Evolutionary conservation across 2,329 filamentous ascomycete genomes (phyloP).

Genomic region (Fusarium nisikadoi): DNA sequence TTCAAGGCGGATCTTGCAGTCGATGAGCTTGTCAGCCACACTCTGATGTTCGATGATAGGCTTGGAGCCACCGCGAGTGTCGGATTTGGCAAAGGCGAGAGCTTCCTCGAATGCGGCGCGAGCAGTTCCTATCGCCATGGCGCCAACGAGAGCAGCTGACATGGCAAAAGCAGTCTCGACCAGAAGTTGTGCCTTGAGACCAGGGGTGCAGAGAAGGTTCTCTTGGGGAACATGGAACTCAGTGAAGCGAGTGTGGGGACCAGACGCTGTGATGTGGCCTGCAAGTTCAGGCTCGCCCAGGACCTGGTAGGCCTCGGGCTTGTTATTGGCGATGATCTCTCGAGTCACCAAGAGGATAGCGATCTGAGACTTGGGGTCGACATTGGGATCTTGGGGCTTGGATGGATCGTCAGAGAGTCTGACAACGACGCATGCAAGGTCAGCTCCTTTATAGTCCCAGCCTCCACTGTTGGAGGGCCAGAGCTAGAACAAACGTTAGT

Average conservation of each 20-base stretch:
- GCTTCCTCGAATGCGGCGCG: constrained; percentile 2
- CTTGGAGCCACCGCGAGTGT: background rate
- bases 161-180: background rate
- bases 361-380: background rate
- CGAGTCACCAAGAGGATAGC: background rate
- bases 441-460: constrained; percentile 8
- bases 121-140: constrained; percentile 2
- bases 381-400: background rate
- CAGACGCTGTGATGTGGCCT: background rate
- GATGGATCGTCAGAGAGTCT: constrained; percentile 1
- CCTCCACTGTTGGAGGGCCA: constrained; percentile 12
- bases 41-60: constrained; percentile 11
- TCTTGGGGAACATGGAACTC: constrained; percentile 6
- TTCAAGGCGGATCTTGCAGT: constrained; percentile 2
- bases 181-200: background rate
- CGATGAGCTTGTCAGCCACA: constrained; percentile 10
- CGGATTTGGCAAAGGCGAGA: constrained; percentile 1
- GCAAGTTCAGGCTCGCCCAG: constrained; percentile 4
- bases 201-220: background rate
- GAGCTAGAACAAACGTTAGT: background rate
- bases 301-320: background rate
- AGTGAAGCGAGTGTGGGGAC: constrained; percentile 5
- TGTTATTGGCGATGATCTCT: background rate
- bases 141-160: constrained; percentile 2
- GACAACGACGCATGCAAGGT: background rate